Evolutionary conservation across 2,329 filamentous ascomycete species (phyloP).

Genomic region (Microdochium nivale): DNA sequence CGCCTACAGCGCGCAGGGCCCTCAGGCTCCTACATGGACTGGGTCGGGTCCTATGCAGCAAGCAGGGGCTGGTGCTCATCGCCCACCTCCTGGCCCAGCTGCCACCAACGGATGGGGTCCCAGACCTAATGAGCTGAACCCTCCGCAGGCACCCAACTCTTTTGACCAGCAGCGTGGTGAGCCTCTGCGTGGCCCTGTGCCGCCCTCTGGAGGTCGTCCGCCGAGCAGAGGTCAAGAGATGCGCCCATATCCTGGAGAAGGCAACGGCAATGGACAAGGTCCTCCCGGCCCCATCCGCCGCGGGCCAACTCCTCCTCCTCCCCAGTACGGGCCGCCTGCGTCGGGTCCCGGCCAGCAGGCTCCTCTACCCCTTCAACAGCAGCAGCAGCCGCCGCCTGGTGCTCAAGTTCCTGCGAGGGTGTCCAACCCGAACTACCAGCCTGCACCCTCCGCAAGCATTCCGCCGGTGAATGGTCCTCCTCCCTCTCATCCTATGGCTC

Average conservation of each 20-base stretch:
- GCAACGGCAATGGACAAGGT: conserved; percentile 40
- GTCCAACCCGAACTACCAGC: conserved; percentile 28
- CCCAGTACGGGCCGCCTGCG: conserved; percentile 46
- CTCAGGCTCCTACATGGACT: conserved; percentile 84
- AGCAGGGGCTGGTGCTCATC: conserved; percentile 42
- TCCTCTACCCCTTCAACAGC: conserved; percentile 4
- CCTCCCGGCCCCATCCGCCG: conserved; percentile 23
- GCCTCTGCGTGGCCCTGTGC: conserved; percentile 57
- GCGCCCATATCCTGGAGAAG: conserved; percentile 57
- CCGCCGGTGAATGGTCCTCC: conserved; percentile 35
- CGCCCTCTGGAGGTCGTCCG: conserved; percentile 51
- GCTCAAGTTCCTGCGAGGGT: conserved; percentile 32
- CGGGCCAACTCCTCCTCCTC: conserved; percentile 44
- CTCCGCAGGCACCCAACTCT: conserved; percentile 69
- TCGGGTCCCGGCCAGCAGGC: conserved; percentile 21
- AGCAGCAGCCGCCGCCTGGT: conserved; percentile 37
- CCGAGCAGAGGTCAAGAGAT: conserved; percentile 71
- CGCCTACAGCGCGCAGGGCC: conserved; percentile 79
- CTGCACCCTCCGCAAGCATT: conserved; percentile 24
- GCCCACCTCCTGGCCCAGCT: conserved; percentile 51
- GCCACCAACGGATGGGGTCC: conserved; percentile 47
- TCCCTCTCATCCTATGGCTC: conserved; percentile 47
- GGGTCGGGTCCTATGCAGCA: conserved; percentile 56
- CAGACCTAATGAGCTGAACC: conserved; percentile 71
- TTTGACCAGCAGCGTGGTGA: conserved; percentile 66